A percentile compares a stretch with the other conserved stretches of the same genome.
Conservation (phyloP, 345 rosid species). For the Hirschfeldia incana region DNA sequence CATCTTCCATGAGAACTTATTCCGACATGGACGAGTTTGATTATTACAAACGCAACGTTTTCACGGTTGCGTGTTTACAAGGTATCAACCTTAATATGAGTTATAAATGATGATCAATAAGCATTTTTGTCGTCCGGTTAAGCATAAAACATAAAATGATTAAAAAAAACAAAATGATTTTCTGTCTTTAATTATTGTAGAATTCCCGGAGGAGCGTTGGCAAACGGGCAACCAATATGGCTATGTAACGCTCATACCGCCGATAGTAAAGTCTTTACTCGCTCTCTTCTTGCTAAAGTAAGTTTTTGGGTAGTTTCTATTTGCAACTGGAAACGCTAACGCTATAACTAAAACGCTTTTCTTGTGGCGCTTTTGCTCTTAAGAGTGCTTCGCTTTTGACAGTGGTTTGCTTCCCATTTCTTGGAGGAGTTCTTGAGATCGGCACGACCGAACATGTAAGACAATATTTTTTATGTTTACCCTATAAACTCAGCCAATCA, state of each 20-base stretch:
- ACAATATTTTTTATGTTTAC: neutral
- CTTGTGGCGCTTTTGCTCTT: slow-evolving; percentile 23
- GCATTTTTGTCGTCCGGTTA: neutral
- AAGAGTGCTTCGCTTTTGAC: slow-evolving; percentile 87
- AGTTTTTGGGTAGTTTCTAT: slow-evolving; percentile 1
- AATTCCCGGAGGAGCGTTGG: slow-evolving; percentile 79
- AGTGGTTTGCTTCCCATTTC: slow-evolving; percentile 76
- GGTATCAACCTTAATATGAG: neutral
- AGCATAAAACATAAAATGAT: neutral
- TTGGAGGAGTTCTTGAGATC: slow-evolving; percentile 82
- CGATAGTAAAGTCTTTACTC: slow-evolving; percentile 80
- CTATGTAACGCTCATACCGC: slow-evolving; percentile 80
- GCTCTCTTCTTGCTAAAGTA: slow-evolving; percentile 95
- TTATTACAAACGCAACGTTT: neutral
- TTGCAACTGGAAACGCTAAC: neutral
- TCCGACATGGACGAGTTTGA: neutral
- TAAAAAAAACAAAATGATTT: neutral
- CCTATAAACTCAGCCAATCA: neutral
- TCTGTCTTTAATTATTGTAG: slow-evolving; percentile 34
- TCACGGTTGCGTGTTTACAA: neutral
- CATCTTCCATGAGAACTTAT: slow-evolving; percentile 1
- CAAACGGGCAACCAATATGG: slow-evolving; percentile 67
- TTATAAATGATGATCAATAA: neutral
- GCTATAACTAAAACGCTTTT: slow-evolving; percentile 27
- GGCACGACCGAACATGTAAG: slow-evolving; percentile 84